phyloP scores from a whole-genome alignment of 768 basidiomycete species.

The Boletus pseudo-olivaceus region DNA sequence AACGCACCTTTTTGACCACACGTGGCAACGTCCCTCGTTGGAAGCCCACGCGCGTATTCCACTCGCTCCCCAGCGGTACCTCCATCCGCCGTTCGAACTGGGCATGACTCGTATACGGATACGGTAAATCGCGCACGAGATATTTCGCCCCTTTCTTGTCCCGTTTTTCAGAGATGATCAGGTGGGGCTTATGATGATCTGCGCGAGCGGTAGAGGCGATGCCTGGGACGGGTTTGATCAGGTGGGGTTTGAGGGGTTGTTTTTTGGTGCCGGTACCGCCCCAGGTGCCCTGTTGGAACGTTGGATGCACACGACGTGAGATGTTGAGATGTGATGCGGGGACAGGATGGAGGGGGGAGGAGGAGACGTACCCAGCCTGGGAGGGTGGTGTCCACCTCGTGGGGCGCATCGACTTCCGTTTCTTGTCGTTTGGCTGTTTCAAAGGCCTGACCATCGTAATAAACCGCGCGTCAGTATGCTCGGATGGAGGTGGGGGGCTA shows the following conservation, averaged over 20 bases:
- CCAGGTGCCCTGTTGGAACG: slow-evolving; percentile 76
- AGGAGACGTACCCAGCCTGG: slow-evolving; percentile 82
- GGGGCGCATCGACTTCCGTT: slow-evolving; percentile 83
- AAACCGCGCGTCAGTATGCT: neutral
- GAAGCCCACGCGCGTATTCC: slow-evolving; percentile 87
- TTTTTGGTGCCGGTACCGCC: slow-evolving; percentile 72
- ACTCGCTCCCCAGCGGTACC: slow-evolving; percentile 81
- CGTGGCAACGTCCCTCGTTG: slow-evolving; percentile 81
- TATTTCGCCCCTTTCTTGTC: slow-evolving; percentile 94
- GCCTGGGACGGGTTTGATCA: slow-evolving; percentile 80
- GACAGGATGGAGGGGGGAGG: neutral
- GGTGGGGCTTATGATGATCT: slow-evolving; percentile 79
- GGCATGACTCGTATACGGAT: slow-evolving; percentile 89
- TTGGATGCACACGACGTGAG: neutral
- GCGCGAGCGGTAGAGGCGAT: slow-evolving; percentile 75
- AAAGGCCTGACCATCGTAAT: slow-evolving; percentile 59
- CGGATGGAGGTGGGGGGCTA: neutral
- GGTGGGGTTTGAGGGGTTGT: slow-evolving; percentile 57
- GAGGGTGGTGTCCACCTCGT: slow-evolving; percentile 82
- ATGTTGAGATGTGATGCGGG: neutral
- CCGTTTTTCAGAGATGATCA: slow-evolving; percentile 94
- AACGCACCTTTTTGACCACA: slow-evolving; percentile 79
- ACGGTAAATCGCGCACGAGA: slow-evolving; percentile 85
- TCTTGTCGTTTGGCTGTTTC: slow-evolving; percentile 78
- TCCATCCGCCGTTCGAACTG: slow-evolving; percentile 89